Evolutionary conservation across 257 asterid species (phyloP), one percentile per base, ranked within the genome.

Genomic region (Vinca minor): DNA sequence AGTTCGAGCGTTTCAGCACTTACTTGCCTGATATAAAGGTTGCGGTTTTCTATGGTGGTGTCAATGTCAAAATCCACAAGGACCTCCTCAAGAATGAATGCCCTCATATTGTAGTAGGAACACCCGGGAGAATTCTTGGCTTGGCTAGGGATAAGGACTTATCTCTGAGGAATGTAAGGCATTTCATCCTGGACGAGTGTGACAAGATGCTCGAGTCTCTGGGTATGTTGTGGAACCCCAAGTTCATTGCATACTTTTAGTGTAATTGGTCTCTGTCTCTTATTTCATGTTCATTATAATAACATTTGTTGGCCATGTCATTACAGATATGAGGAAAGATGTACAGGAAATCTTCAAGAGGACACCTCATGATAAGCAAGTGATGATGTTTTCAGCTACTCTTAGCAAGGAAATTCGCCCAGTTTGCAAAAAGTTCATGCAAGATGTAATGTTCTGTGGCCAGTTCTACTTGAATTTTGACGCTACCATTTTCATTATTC

Each of bases 321-420:
- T 26, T 57, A 46, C 78, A 89, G 97, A 89, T 78, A 90, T 89
- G 97, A 71, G 97, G 82, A 85, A 85, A 81, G 97, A 89, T 61
- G 97, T 89, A 42, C 97, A 89, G 78, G 94, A 81, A 79, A 89
- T 89, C 72, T 89, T 89, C 83, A 87, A 85, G 79, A 82, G 83
- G 96, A 89, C 95, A 32, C 96, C 96, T 50, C 95, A 89, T 42
- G 96, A 89, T 72, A 89, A 89, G 82, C 96, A 89, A 82, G 96
- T 89, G 25, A 89, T 87, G 96, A 89, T 89, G 96, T 89, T 89
- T 71, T 87, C 95, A n/a, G 95, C 97, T 31, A 90, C 97, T 6
- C 92, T 89, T 66, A 85, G 97, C 85, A 89, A 89, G 83, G 96
- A 85, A 75, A 89, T 87, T 59, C 95, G 95, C 49, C 97, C 97